Base-by-base conservation (phyloP, 2,329 filamentous ascomycete species). In the Dactylellina sp. region DNA sequence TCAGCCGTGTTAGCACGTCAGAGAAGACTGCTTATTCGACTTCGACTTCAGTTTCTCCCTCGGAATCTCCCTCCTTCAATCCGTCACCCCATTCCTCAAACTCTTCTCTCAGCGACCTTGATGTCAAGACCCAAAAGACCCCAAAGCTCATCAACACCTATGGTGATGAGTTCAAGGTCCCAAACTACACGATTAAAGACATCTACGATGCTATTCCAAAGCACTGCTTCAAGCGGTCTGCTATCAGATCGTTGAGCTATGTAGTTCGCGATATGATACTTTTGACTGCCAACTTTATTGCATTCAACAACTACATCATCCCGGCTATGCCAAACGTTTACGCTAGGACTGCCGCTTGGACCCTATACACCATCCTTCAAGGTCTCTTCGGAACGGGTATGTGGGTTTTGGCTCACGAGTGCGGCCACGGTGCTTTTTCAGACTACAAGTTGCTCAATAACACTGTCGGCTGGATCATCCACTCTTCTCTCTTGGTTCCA, bases 391-490 rank as follows among this genome's bases (percentile, higher is more conserved):
- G 87, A 79, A 99, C 95, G 50, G 95, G 95, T 78, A 81, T 97
- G 70, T 99, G 95, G 95, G 92, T 99, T 75, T 85, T 99, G 77
- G 94, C 95, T 75, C 95, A 99, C 84, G 95, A 99, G 86, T 99
- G 95, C 81, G 95, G 95, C 77, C 95, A 99, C 84, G 91, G 95
- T 82, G 90, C 95, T 75, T 98, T 99, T 85, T 98, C 95, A 46
- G 85, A 91, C n/a, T 97, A 91, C 79, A 94, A 91, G 84, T 84
- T 88, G 9, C 83, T 97, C 81, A 98, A 98, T 84, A 93, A 98
- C 83, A 88, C 91, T 24, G 92, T 95, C 70, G 94, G 94, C 79
- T 97, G 92, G 91, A 82, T 97, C 81, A 88, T 92, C 78, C 94
- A 98, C 85, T 97, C 93, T 39, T 82, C 88, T 47, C 88, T 97